Conservation (phyloP, 441 rosid genomes). For the Rhodomyrtus psidioides region DNA sequence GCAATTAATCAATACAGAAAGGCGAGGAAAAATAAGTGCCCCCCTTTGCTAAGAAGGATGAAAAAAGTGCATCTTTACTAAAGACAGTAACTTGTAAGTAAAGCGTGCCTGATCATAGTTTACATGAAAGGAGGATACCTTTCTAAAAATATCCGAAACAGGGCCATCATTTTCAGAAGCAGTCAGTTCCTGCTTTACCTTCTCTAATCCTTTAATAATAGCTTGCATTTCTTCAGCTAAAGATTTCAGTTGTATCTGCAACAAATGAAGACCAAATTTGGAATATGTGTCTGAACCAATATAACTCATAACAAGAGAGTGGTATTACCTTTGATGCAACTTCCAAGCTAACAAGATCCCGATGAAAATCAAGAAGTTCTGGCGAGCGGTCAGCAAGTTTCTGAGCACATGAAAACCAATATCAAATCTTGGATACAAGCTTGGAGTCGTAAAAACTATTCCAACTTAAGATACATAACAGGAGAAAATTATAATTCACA, state of each 20-base stretch:
- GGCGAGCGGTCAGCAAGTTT: conserved; percentile 74
- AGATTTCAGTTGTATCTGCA: conserved; percentile 93
- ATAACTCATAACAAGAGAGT: conserved; percentile 2
- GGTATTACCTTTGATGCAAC: conserved; percentile 64
- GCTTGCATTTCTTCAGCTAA: conserved; percentile 99
- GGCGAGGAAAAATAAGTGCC: background rate
- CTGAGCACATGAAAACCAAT: conserved; percentile 29
- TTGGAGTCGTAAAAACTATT: background rate
- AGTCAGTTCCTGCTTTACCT: conserved; percentile 75
- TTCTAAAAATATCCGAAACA: conserved; percentile 81
- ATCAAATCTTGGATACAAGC: background rate
- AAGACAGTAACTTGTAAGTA: background rate
- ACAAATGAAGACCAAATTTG: conserved; percentile 1
- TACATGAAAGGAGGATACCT: conserved; percentile 34
- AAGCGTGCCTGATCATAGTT: background rate
- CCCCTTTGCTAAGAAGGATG: background rate
- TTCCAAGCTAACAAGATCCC: conserved; percentile 78
- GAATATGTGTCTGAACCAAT: background rate
- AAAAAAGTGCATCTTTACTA: background rate
- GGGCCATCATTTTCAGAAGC: conserved; percentile 96
- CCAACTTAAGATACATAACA: background rate
- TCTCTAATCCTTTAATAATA: conserved; percentile 90
- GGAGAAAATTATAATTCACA: background rate
- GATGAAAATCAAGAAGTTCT: conserved; percentile 70
- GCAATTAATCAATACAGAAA: background rate